Percentiles rank a stretch among this genome's conserved stretches.
phyloP scores from a whole-genome alignment of 2,329 filamentous ascomycete genomes.

The Aspergillus pseudoglaucus region DNA sequence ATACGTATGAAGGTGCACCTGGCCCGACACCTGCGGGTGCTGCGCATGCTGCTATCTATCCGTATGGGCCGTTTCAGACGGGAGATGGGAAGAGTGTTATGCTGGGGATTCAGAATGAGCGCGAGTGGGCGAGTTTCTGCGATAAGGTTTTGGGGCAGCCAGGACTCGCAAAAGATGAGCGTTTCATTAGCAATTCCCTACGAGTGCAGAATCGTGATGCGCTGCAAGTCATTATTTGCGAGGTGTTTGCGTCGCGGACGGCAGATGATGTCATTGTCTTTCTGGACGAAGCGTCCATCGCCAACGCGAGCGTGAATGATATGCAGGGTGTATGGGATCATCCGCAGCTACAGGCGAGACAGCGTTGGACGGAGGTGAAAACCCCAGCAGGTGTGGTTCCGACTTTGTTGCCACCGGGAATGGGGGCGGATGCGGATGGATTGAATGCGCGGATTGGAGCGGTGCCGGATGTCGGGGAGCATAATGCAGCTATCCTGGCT shows the following conservation, averaged over 20 bases:
- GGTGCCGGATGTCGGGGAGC: conserved; percentile 46
- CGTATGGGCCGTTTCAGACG: conserved; percentile 50
- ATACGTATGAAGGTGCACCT: conserved; percentile 42
- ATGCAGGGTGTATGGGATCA: conserved; percentile 52
- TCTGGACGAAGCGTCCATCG: conserved; percentile 46
- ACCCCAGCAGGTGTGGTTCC: conserved; percentile 43
- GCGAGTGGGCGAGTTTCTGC: conserved; percentile 50
- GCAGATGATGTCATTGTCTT: conserved; percentile 37
- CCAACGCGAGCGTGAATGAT: conserved; percentile 51
- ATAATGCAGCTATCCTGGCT: conserved; percentile 43
- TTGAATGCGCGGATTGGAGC: conserved; percentile 25
- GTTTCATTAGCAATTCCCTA: conserved; percentile 45
- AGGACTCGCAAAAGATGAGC: conserved; percentile 38
- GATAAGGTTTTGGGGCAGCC: conserved; percentile 39
- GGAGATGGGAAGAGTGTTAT: conserved; percentile 46
- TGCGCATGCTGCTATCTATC: conserved; percentile 51
- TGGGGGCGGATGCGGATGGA: conserved; percentile 21
- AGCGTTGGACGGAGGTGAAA: conserved; percentile 46
- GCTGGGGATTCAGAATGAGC: conserved; percentile 53
- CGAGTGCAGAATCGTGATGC: conserved; percentile 43
- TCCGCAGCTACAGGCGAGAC: conserved; percentile 46
- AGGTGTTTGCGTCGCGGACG: conserved; percentile 34
- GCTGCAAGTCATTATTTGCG: conserved; percentile 42
- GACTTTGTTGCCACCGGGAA: conserved; percentile 47
- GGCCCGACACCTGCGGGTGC: conserved; percentile 44